These are phyloP conservation scores for Lecanicillium sp. DNA, from an alignment of 2,329 filamentous ascomycete species.

Conservation along the genomic window DNA sequence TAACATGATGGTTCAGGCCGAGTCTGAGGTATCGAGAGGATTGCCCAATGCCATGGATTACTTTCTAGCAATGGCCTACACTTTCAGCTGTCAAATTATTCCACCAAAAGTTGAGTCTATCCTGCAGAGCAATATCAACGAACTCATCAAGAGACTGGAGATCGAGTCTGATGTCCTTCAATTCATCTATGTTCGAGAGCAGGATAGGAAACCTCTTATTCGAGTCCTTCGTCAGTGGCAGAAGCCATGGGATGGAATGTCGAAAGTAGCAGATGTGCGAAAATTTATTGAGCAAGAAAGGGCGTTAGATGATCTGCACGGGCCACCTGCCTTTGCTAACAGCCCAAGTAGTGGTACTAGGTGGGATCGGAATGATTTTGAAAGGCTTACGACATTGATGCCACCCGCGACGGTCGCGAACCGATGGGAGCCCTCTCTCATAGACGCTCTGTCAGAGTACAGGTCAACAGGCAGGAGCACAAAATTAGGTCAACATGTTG, in stretches of 20 bases:
- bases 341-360: too few species aligned
- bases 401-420: not conserved
- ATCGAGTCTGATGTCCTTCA: constrained; percentile 1
- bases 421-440: not conserved
- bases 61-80: constrained; percentile 13
- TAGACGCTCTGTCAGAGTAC: not conserved
- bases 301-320: too few species aligned
- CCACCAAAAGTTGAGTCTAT: constrained; percentile 12
- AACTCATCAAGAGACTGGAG: constrained; percentile 12
- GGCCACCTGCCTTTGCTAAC: not conserved
- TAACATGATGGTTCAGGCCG: constrained; percentile 8
- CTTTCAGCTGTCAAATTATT: constrained; percentile 12
- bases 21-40: constrained; percentile 1
- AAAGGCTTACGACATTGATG: not conserved
- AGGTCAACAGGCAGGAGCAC: not conserved
- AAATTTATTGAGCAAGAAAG: constrained; percentile 4
- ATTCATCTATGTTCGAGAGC: not conserved
- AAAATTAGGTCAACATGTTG: not conserved
- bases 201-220: constrained; percentile 4
- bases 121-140: constrained; percentile 11
- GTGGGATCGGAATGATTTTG: not conserved
- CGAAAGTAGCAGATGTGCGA: constrained; percentile 1
- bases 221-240: constrained; percentile 11
- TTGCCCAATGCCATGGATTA: constrained; percentile 6
- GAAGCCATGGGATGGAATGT: not conserved